Base-by-base conservation (phyloP, 306 rosid genomes). In the Dalbergia cochinchinensis region DNA sequence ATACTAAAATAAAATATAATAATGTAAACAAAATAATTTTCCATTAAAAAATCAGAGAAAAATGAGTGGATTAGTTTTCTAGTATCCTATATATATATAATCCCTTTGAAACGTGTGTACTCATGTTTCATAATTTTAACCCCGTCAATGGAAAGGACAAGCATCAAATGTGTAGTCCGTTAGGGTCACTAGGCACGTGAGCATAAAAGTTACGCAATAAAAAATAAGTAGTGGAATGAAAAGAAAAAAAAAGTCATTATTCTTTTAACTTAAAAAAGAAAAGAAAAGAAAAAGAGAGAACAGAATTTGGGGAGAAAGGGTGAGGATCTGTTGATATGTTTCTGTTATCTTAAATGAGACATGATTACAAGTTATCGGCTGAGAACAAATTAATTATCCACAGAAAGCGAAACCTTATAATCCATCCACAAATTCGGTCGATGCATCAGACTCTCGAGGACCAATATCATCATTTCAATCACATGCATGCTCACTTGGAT, bases 401-500 rank as follows among this genome's bases (percentile, higher is more conserved):
- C 82, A 59, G 76, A 83, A 86, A 82, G 88, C 42, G 70, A 2
- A 78, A 78, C 73, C 87, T 68, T 68, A 47, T 47, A 47, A 47
- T 47, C 53, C 53, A 47, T 47, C 53, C 53, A 42, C 11, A 83
- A 41, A 55, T 57, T 55, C 22, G 58, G 58, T 34, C 83, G 73
- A 64, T 67, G 42, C 9, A 51, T 16, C 58, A 14, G 77, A 65
- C 78, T 77, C 47, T 8, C 9, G 8, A 8, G 47, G 11, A 80
- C 76, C 80, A 83, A 75, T 3, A 11, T 33, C 83, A 71, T 71
- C 55, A 83, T 83, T 86, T 71, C 66, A 83, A 77, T 37, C 87
- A 80, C 85, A 73, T 80, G 87, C 83, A 37, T 65, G 14, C n/a
- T 53, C 75, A 48, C 1, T 37, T 53, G 41, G 44, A 42, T 67